Evolutionary conservation across 2,329 filamentous ascomycete species (phyloP).

Genomic region (Sporothrix globosa): DNA sequence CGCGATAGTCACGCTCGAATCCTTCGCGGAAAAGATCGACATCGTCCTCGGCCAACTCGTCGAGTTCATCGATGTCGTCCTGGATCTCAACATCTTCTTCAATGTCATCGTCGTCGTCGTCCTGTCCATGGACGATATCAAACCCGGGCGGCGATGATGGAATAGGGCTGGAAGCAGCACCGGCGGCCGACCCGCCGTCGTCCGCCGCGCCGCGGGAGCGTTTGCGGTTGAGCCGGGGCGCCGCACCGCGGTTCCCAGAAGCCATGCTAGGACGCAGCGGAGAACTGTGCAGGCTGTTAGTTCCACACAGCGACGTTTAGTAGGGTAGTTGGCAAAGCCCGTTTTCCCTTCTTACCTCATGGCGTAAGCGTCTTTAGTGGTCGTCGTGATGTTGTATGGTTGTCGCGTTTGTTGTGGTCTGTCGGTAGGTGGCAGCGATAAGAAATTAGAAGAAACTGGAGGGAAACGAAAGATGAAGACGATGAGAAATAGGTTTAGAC

Average conservation of each 20-base stretch:
- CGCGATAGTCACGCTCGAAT: slow-evolving; percentile 71
- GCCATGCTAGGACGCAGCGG: slow-evolving; percentile 79
- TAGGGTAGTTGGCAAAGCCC: neutral
- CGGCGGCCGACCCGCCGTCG: slow-evolving; percentile 56
- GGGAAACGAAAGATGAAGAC: neutral
- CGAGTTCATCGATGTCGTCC: slow-evolving; percentile 74
- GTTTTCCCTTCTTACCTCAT: slow-evolving; percentile 39
- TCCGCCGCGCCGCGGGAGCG: slow-evolving; percentile 57
- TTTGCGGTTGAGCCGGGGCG: slow-evolving; percentile 57
- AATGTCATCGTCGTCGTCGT: slow-evolving; percentile 69
- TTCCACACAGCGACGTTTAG: neutral
- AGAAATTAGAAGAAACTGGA: neutral
- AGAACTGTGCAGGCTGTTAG: slow-evolving; percentile 60
- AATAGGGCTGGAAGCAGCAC: slow-evolving; percentile 63
- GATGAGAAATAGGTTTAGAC: neutral
- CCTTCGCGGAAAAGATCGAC: slow-evolving; percentile 77
- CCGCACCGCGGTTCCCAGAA: slow-evolving; percentile 77
- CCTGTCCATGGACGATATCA: slow-evolving; percentile 66
- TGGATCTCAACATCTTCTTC: slow-evolving; percentile 73
- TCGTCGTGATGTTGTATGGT: neutral
- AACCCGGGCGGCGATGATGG: slow-evolving; percentile 68
- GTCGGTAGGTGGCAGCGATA: neutral
- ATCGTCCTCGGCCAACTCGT: slow-evolving; percentile 80
- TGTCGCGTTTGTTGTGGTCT: neutral
- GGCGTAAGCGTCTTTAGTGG: neutral